Base-by-base conservation (phyloP, 352 stramenopile species). In the Phytophthora vignae region DNA sequence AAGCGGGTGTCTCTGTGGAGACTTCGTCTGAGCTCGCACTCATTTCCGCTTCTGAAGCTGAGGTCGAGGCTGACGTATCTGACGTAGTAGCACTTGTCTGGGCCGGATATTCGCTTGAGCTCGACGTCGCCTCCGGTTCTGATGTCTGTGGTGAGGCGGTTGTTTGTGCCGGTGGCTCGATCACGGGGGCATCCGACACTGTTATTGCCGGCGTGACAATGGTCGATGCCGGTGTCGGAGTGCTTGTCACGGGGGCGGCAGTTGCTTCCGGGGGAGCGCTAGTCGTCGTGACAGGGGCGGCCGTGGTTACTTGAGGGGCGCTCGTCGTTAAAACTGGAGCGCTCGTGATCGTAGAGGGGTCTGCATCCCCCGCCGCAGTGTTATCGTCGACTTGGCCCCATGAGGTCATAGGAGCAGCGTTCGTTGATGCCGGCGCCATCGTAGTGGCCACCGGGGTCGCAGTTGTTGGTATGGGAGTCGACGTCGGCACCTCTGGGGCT, bases 391-490 rank as follows among this genome's bases (percentile, higher is more conserved):
- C 27, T n/a, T 19, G 44, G n/a, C 1, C 44, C 44, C 15, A 22
- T 52, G 44, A 25, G 44, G 12, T 52, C 44, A 52, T 4, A 40
- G 64, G 64, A 31, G 55, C 48, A 14, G 36, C 29, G 7, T 38
- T 67, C 4, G 38, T 61, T 36, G 19, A 1, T 6, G 59, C n/a
- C 19, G 64, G 56, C 5, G 38, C 11, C 38, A 46, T 46, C 38
- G 36, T 61, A 15, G 64, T 49, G 5, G 56, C 27, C 56, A 53
- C 33, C 9, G 64, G 55, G 31, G 36, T 54, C 27, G 36, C 22
- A 1, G 25, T 65, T 31, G 64, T 60, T 15, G 56, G 31, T 22
- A 42, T 33, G 1, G 55, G 60, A 22, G 48, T 62, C 17, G 59
- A 2, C 1, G 66, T 73, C 1, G 56, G 53, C 12, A 29, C 33